Conservation (phyloP, 1,139 yeast genomes). For the Eremothecium cymbalariae region DNA sequence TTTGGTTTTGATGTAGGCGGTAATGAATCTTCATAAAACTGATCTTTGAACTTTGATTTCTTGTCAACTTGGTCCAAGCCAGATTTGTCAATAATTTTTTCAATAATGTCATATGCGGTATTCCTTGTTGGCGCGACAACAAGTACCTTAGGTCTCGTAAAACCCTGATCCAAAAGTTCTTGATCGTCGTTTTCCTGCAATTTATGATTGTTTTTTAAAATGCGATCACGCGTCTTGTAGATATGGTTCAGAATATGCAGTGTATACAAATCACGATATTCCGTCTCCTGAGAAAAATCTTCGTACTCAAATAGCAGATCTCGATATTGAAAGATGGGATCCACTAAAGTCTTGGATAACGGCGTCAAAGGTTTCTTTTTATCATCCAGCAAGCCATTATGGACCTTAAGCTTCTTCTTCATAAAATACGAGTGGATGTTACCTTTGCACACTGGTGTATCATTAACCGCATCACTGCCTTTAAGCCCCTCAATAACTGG, state of each 20-base stretch:
- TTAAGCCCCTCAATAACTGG: slow-evolving; percentile 12
- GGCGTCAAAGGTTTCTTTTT: slow-evolving; percentile 29
- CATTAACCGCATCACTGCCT: slow-evolving; percentile 11
- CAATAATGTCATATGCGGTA: slow-evolving; percentile 64
- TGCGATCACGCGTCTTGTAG: slow-evolving; percentile 74
- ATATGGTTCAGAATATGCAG: slow-evolving; percentile 78
- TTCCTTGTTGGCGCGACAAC: slow-evolving; percentile 80
- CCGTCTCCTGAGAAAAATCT: slow-evolving; percentile 35
- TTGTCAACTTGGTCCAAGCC: slow-evolving; percentile 75
- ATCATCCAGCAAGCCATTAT: slow-evolving; percentile 20
- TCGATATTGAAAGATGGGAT: slow-evolving; percentile 62
- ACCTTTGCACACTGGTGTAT: slow-evolving; percentile 16
- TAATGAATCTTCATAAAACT: slow-evolving; percentile 48
- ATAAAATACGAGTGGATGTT: slow-evolving; percentile 30
- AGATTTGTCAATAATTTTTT: slow-evolving; percentile 51
- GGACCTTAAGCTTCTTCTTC: slow-evolving; percentile 30
- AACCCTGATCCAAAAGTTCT: slow-evolving; percentile 87
- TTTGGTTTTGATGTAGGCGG: slow-evolving; percentile 62
- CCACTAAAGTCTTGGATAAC: slow-evolving; percentile 40
- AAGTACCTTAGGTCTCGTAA: slow-evolving; percentile 83
- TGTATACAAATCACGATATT: slow-evolving; percentile 55
- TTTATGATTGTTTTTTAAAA: slow-evolving; percentile 65
- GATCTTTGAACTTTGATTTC: slow-evolving; percentile 61
- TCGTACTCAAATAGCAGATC: slow-evolving; percentile 64
- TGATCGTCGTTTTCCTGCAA: slow-evolving; percentile 35